Percentiles rank a stretch among this genome's conserved stretches.
Evolutionary conservation across 2,329 filamentous ascomycete species (phyloP).

Genomic region (Colletotrichum tabaci): DNA sequence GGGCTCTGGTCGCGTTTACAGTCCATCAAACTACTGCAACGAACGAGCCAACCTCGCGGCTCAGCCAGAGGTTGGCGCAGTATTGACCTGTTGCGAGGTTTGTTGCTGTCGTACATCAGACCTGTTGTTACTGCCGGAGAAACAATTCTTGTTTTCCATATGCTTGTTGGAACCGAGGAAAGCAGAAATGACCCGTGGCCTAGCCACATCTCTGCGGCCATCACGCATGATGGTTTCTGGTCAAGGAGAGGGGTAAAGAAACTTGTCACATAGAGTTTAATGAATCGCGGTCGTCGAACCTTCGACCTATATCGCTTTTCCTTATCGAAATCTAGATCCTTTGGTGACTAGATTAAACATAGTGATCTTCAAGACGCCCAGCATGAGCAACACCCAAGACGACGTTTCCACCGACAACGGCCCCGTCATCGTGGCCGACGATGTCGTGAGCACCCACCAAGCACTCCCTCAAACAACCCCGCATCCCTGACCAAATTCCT

Average conservation of each 20-base stretch:
- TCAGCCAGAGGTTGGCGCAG: background rate
- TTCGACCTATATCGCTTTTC: background rate
- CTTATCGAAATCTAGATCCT: background rate
- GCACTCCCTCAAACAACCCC: no score
- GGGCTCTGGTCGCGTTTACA: background rate
- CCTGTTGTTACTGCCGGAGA: background rate
- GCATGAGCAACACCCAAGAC: background rate
- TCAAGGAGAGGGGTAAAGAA: conserved; percentile 25
- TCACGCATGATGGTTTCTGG: conserved; percentile 5
- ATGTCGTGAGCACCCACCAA: background rate
- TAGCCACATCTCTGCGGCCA: background rate
- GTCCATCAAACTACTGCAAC: background rate
- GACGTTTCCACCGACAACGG: background rate
- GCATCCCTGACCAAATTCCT: background rate
- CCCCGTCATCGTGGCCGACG: conserved; percentile 8
- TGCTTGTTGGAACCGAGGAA: background rate
- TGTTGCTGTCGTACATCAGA: background rate
- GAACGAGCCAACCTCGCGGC: background rate
- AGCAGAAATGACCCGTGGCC: background rate
- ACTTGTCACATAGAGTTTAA: background rate
- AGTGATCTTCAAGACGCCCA: background rate
- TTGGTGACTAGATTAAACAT: background rate
- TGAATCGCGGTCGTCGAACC: background rate
- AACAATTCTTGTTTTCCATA: background rate
- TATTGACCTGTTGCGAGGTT: background rate